These are phyloP conservation scores for Scheffersomyces illinoinensis DNA, from an alignment of 1,139 yeast species.

Conservation along the genomic window DNA sequence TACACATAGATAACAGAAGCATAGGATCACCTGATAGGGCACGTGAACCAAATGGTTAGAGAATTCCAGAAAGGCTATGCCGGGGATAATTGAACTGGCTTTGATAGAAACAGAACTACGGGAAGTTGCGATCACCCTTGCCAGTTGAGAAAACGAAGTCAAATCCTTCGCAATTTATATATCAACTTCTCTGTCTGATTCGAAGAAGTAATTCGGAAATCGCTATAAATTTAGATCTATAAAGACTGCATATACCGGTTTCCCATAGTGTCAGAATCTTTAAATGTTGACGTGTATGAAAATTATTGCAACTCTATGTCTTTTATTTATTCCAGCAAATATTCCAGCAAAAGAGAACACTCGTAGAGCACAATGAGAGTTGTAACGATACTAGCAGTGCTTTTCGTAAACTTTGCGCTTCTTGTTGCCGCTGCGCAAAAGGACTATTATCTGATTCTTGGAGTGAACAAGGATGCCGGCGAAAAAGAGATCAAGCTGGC, in stretches of 20 bases:
- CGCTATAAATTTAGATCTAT: too few relatives aligned
- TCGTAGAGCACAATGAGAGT: not conserved
- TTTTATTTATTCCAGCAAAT: not conserved
- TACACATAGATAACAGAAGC: not conserved
- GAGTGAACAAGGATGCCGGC: slow-evolving; percentile 64
- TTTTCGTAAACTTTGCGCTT: slow-evolving; percentile 15
- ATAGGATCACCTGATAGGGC: not conserved
- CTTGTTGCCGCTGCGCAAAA: slow-evolving; percentile 7
- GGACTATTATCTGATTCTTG: slow-evolving; percentile 55
- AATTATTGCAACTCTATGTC: not conserved
- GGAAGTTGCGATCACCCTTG: too few relatives aligned
- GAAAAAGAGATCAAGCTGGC: slow-evolving; percentile 87
- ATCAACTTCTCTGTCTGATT: too few relatives aligned
- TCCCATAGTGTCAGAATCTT: not conserved
- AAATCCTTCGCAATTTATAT: too few relatives aligned
- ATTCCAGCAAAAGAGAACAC: not conserved
- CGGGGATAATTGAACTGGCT: too few relatives aligned
- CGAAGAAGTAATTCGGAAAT: too few relatives aligned
- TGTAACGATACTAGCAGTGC: slow-evolving; percentile 1
- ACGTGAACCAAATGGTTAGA: not conserved
- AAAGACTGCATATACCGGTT: too few relatives aligned
- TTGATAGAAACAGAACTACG: too few relatives aligned
- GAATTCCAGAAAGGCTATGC: too few relatives aligned
- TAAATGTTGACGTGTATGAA: slow-evolving; percentile 7
- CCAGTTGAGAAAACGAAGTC: too few relatives aligned